Percentiles rank a stretch among this genome's conserved stretches.
Evolutionary conservation across 495 filamentous ascomycete species (phyloP).

Genomic region (Hypoxylon crocopeplum): DNA sequence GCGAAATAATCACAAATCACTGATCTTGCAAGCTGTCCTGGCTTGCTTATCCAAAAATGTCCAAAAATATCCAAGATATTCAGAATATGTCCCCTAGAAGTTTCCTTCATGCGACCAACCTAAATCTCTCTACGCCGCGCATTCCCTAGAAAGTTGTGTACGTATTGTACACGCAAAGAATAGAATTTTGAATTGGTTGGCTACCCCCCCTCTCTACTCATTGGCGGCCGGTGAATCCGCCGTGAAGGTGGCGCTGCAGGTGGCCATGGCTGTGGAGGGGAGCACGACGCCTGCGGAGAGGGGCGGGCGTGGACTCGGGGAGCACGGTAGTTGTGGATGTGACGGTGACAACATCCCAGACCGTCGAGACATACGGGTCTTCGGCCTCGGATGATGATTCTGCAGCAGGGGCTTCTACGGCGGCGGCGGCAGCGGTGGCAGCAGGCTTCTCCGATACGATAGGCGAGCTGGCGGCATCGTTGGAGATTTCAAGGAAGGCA

Average conservation of each 20-base stretch:
- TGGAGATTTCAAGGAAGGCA: constrained; percentile 22
- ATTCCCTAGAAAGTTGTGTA: constrained; percentile 12
- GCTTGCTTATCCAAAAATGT: constrained; percentile 3
- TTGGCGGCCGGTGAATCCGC: constrained; percentile 32
- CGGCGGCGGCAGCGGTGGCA: constrained; percentile 26
- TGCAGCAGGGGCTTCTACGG: constrained; percentile 29
- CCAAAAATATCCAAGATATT: no score
- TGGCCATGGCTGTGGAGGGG: constrained; percentile 35
- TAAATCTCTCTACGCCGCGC: constrained; percentile 18
- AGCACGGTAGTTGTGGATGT: constrained; percentile 43
- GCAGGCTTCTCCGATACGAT: constrained; percentile 44
- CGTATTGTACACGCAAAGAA: constrained; percentile 24
- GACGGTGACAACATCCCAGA: constrained; percentile 61
- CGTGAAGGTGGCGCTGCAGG: constrained; percentile 28
- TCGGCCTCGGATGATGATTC: constrained; percentile 44
- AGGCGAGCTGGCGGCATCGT: constrained; percentile 47
- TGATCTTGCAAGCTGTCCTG: background rate
- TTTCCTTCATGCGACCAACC: constrained; percentile 23
- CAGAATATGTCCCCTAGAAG: no score
- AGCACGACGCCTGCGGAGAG: constrained; percentile 21
- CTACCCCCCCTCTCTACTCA: constrained; percentile 1
- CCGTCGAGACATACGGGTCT: constrained; percentile 55
- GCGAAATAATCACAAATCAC: background rate
- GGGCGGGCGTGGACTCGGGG: constrained; percentile 19
- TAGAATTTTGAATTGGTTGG: constrained; percentile 1